Base-by-base conservation (phyloP, 192 early-diverging fungal genomes). In the Coemansia sp. region DNA sequence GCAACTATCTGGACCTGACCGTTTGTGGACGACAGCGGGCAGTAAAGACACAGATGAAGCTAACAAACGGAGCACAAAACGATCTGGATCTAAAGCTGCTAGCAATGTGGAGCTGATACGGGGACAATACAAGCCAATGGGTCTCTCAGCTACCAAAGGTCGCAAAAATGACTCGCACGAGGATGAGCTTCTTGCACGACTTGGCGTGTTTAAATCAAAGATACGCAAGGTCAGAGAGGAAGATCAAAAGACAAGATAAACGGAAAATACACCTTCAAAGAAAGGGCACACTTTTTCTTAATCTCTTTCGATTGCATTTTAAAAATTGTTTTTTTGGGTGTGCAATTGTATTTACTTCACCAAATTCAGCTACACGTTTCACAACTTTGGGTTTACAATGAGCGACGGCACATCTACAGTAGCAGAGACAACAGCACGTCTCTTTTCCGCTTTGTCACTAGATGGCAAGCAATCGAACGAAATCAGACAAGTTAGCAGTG, bases 221-320 rank as follows among this genome's bases (percentile, higher is more conserved):
- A 81, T 81, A 16, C 90, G 91, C 64, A 79, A 82, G 40, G 58
- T 70, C 7, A 90, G 90, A 64, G 58, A 84, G 21, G 68, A 74
- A 10, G 29, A 48, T 13, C 39, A 40, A 26, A 28, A 16, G 48
- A 8, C 7, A 51, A 23, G 10, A 51, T 40, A 12, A 26, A 4
- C n/a, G n/a, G 13, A 5, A 18, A n/a, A 20, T 15, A 20, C 39
- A n/a, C n/a, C 43, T 46, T 20, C 5, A 35, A 35, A 35, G 34
- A 35, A 4, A 35, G 34, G 34, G 34, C 34, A 10, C 34, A 35
- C 34, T 35, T 10, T 35, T 35, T 35, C 34, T 35, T 35, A 35
- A 35, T 37, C 35, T 4, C 4, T 37, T 37, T 7, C 35, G 35
- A 10, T 37, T 37, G 35, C 35, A 37, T 37, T 37, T 37, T n/a